These are phyloP conservation scores for Ascochyta koolunga DNA, from an alignment of 2,329 filamentous ascomycete species.

Conservation along the genomic window DNA sequence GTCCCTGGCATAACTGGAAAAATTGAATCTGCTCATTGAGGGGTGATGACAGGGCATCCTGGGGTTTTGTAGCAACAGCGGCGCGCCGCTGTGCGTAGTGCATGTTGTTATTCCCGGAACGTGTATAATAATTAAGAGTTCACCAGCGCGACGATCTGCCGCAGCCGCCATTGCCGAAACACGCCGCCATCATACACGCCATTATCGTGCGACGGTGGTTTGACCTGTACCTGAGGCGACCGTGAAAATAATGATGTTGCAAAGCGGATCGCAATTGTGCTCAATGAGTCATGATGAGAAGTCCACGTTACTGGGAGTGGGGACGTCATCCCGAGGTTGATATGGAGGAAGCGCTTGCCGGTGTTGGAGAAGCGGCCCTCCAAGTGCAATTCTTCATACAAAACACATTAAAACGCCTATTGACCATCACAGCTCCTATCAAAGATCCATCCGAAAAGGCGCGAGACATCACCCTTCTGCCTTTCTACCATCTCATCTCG, in stretches of 20 bases:
- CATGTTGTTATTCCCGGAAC: constrained; percentile 10
- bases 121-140: constrained; percentile 1
- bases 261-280: background rate
- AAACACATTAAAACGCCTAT: background rate
- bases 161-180: constrained; percentile 3
- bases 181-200: background rate
- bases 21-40: background rate
- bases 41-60: background rate
- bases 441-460: background rate
- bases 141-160: constrained; percentile 4
- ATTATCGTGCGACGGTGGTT: background rate
- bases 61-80: constrained; percentile 3
- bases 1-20: background rate
- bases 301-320: background rate
- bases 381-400: background rate
- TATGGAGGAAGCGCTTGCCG: background rate
- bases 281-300: background rate
- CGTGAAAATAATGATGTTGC: background rate
- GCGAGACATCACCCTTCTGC: background rate
- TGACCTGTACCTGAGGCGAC: background rate
- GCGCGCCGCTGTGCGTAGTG: constrained; percentile 1
- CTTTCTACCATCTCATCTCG: background rate
- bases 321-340: constrained; percentile 3
- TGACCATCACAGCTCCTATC: background rate
- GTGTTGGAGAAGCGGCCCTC: background rate